phyloP scores from a whole-genome alignment of 768 basidiomycete species.

The Pleurotus eryngii region DNA sequence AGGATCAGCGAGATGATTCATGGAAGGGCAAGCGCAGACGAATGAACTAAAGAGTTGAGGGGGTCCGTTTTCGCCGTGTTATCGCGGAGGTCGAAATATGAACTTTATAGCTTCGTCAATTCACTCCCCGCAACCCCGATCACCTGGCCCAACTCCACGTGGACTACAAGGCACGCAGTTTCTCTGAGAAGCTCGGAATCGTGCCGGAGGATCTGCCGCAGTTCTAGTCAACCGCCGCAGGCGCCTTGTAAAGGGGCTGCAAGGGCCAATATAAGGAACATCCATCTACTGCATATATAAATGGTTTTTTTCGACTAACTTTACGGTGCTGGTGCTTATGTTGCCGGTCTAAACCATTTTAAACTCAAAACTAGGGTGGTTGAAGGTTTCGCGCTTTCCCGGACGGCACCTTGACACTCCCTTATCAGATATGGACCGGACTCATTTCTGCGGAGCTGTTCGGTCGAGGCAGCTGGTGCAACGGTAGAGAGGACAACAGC shows the following conservation, averaged over 20 bases:
- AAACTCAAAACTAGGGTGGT: neutral
- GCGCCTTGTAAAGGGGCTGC: no score
- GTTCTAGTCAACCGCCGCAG: neutral
- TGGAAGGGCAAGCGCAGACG: neutral
- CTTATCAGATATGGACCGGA: neutral
- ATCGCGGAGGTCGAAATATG: slow-evolving; percentile 9
- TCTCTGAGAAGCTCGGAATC: neutral
- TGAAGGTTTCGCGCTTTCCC: slow-evolving; percentile 2
- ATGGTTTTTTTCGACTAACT: no score
- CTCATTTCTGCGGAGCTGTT: neutral
- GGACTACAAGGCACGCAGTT: neutral
- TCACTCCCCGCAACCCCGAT: slow-evolving; percentile 9
- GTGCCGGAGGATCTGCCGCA: neutral
- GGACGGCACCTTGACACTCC: neutral
- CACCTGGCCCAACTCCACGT: neutral
- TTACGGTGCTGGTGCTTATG: neutral
- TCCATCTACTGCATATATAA: neutral
- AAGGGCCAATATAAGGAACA: neutral
- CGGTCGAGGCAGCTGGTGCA: no score
- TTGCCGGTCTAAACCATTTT: slow-evolving; percentile 2
- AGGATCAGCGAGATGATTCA: slow-evolving; percentile 14
- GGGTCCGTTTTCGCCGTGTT: neutral
- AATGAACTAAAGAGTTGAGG: slow-evolving; percentile 1
- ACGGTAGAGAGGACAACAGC: no score
- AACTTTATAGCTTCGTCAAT: slow-evolving; percentile 10